Percentiles rank a stretch among this genome's conserved stretches.
Conservation (phyloP, 2,329 filamentous ascomycete genomes). For the Kalmusia sp. region DNA sequence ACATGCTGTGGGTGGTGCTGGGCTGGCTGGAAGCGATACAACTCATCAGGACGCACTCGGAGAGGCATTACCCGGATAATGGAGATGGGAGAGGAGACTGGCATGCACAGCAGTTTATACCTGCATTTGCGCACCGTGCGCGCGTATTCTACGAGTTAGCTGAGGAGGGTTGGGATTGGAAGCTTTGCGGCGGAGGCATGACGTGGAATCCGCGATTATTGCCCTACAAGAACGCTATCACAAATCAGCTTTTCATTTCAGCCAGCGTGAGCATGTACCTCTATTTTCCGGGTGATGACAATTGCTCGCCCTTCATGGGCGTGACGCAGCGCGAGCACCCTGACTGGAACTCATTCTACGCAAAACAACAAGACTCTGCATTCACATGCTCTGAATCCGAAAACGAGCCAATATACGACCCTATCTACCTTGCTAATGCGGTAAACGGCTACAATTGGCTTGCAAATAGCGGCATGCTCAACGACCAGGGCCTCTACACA, state of each 20-base stretch:
- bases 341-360: background rate
- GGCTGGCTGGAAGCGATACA: slow-evolving; percentile 86
- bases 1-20: slow-evolving; percentile 94
- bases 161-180: slow-evolving; percentile 79
- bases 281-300: slow-evolving; percentile 81
- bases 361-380: slow-evolving; percentile 3
- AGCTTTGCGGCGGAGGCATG: slow-evolving; percentile 86
- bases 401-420: slow-evolving; percentile 54
- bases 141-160: slow-evolving; percentile 87
- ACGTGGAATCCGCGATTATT: slow-evolving; percentile 77
- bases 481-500: slow-evolving; percentile 74
- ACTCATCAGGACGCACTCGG: slow-evolving; percentile 75
- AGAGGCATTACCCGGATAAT: slow-evolving; percentile 61
- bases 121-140: slow-evolving; percentile 81
- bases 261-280: slow-evolving; percentile 90
- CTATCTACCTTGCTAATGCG: slow-evolving; percentile 74
- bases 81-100: slow-evolving; percentile 53
- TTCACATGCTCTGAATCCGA: background rate
- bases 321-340: slow-evolving; percentile 19
- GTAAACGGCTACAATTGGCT: slow-evolving; percentile 84
- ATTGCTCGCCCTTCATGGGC: slow-evolving; percentile 70
- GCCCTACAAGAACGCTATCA: slow-evolving; percentile 96
- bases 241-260: slow-evolving; percentile 87
- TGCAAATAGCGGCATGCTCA: slow-evolving; percentile 78
- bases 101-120: slow-evolving; percentile 78